Evolutionary conservation across 2,329 filamentous ascomycete species (phyloP).

Genomic region (Cytospora leucostoma): DNA sequence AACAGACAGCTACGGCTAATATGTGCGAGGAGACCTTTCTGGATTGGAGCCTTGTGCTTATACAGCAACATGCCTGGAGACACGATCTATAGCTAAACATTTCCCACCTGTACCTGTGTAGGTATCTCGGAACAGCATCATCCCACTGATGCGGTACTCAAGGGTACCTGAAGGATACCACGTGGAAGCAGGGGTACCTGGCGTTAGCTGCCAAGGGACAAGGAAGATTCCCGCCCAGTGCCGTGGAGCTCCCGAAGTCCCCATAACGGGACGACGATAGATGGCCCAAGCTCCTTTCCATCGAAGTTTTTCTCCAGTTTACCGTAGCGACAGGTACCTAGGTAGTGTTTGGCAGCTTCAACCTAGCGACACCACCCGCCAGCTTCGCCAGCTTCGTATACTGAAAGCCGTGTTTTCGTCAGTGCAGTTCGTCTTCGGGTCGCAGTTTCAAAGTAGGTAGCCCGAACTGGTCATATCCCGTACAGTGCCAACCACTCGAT

Average conservation of each 20-base stretch:
- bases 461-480: not conserved
- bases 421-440: not conserved
- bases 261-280: slow-evolving; percentile 25
- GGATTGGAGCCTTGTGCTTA: no score
- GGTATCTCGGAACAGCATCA: no score
- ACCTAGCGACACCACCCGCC: not conserved
- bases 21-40: no score
- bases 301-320: not conserved
- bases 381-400: not conserved
- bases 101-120: no score
- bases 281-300: not conserved
- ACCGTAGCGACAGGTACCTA: not conserved
- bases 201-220: slow-evolving; percentile 16
- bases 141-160: no score
- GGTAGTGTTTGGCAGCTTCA: not conserved
- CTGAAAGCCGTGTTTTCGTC: not conserved
- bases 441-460: not conserved
- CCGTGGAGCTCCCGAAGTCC: slow-evolving; percentile 28
- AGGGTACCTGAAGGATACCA: not conserved
- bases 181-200: not conserved
- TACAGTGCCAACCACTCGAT: not conserved
- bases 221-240: not conserved
- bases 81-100: no score
- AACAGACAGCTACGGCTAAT: no score
- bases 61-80: no score